Evolutionary conservation across 495 filamentous ascomycete species (phyloP).

Genomic region (Aspergillus avenaceus): DNA sequence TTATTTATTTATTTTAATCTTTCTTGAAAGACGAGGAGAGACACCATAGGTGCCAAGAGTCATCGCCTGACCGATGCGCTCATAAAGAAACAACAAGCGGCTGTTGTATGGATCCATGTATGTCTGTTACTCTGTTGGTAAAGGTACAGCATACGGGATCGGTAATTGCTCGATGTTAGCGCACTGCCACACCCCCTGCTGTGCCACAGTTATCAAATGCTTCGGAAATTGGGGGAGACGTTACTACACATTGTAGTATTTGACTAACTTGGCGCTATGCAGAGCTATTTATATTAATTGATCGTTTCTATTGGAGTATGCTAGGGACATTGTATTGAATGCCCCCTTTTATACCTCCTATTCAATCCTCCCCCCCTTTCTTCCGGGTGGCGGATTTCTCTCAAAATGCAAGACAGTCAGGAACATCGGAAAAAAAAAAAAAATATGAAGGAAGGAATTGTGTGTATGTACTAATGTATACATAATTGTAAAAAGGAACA

Average conservation of each 20-base stretch:
- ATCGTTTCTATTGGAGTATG: neutral
- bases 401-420: neutral
- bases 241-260: too few species aligned
- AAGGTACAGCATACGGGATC: too few species aligned
- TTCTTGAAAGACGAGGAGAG: conserved; percentile 2
- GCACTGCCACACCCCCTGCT: neutral
- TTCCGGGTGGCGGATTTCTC: neutral
- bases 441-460: too few species aligned
- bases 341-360: neutral
- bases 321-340: neutral
- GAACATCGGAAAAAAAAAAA: too few species aligned
- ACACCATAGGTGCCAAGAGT: conserved; percentile 12
- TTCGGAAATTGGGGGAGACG: neutral
- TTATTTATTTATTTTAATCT: neutral
- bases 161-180: too few species aligned
- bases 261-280: neutral
- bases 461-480: too few species aligned
- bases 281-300: neutral
- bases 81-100: too few species aligned
- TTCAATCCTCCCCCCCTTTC: neutral
- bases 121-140: too few species aligned
- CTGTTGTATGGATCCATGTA: too few species aligned
- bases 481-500: too few species aligned
- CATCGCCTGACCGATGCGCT: too few species aligned
- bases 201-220: neutral